These are phyloP conservation scores for Mycena albidolilacea DNA, from an alignment of 768 basidiomycete genomes.

Conservation along the genomic window DNA sequence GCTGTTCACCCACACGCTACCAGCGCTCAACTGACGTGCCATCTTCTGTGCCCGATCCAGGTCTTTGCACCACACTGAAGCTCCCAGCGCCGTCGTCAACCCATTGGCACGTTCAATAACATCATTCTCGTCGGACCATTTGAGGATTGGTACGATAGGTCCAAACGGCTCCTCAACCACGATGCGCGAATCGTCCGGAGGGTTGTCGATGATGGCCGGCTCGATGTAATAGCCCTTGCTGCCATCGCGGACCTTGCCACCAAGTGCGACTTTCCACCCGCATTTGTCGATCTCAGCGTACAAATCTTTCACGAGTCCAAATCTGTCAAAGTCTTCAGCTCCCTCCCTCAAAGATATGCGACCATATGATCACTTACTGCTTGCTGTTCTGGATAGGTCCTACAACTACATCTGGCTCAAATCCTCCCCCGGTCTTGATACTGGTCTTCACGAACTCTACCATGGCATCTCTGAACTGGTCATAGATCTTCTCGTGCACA, in stretches of 20 bases:
- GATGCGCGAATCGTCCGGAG: constrained; percentile 1
- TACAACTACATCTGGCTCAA: background rate
- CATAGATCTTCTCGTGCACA: constrained; percentile 5
- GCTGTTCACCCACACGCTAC: background rate
- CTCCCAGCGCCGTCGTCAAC: background rate
- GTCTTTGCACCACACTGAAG: constrained; percentile 6
- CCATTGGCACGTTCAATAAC: background rate
- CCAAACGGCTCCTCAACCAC: constrained; percentile 3
- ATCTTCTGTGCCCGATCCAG: background rate
- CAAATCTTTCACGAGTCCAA: constrained; percentile 3
- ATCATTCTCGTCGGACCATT: background rate
- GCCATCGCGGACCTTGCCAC: background rate
- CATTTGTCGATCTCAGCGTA: background rate
- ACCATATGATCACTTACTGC: background rate
- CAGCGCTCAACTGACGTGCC: constrained; percentile 2
- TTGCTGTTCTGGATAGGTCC: constrained; percentile 7
- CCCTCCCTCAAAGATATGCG: background rate
- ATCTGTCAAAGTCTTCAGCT: background rate
- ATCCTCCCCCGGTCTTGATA: constrained; percentile 5
- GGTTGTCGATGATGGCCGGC: constrained; percentile 8
- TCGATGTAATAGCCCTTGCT: background rate
- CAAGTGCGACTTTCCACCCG: constrained; percentile 1
- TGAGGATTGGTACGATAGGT: constrained; percentile 1
- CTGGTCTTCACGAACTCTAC: background rate
- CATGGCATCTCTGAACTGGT: constrained; percentile 9